Evolutionary conservation across 2,329 filamentous ascomycete species (phyloP).

Genomic region (Cladosporium sphaerospermum): DNA sequence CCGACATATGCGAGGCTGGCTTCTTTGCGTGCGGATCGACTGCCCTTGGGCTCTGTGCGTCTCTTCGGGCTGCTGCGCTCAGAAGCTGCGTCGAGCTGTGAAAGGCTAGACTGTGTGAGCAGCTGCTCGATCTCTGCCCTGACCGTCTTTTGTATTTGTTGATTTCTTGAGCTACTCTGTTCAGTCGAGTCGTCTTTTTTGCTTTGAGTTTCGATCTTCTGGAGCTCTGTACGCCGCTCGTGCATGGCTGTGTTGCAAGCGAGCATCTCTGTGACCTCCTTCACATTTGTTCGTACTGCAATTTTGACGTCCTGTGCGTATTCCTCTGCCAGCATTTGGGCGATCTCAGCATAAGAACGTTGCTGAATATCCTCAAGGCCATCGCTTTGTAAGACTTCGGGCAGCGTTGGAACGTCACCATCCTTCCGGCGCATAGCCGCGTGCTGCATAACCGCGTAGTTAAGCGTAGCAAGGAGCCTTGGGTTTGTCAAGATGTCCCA

Average conservation of each 20-base stretch:
- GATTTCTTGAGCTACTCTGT: neutral
- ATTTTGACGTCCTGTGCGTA: conserved; percentile 9
- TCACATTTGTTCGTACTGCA: neutral
- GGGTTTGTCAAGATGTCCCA: conserved; percentile 17
- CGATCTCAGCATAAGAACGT: conserved; percentile 4
- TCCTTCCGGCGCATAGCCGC: neutral
- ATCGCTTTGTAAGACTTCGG: neutral
- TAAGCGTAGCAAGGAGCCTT: conserved; percentile 15
- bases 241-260: neutral
- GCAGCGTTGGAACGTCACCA: neutral
- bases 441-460: conserved; percentile 15
- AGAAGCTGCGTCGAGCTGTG: too few relatives aligned
- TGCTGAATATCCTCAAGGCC: neutral
- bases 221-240: neutral
- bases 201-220: neutral
- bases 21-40: neutral
- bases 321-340: conserved; percentile 9
- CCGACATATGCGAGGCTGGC: neutral
- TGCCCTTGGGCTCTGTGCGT: too few relatives aligned
- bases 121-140: neutral
- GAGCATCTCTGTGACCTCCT: neutral
- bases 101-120: neutral
- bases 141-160: neutral
- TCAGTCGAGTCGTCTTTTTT: too few relatives aligned
- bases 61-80: too few relatives aligned